A percentile compares a stretch with the other conserved stretches of the same genome.
Conservation (phyloP, 371 early-diverging fungal species). For the Actinomortierella ambigua region DNA sequence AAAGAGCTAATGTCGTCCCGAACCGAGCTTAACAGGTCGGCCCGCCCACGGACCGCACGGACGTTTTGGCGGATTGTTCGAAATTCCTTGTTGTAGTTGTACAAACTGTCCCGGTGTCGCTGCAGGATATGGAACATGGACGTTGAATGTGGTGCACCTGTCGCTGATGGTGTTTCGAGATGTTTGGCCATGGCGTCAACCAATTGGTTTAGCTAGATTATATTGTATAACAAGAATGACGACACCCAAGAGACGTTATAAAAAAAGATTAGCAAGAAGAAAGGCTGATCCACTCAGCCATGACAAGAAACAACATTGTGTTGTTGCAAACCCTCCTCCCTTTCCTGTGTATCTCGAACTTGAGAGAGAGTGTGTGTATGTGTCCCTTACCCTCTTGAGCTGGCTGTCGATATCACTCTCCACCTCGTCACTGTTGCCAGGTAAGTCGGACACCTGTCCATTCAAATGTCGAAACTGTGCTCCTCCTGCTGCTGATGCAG, state of each 20-base stretch:
- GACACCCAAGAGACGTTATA: neutral
- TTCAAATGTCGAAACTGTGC: neutral
- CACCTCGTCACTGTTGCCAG: constrained; percentile 20
- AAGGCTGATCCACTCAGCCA: neutral
- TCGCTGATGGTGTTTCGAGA: constrained; percentile 20
- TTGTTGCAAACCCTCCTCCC: too few species aligned
- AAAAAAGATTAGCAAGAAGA: neutral
- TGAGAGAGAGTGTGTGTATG: too few species aligned
- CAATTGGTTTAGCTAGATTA: constrained; percentile 23
- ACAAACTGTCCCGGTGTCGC: constrained; percentile 34
- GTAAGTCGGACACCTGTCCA: neutral
- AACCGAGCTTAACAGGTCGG: constrained; percentile 39
- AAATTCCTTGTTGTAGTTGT: constrained; percentile 42
- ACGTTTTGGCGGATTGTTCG: constrained; percentile 42
- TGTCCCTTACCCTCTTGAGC: constrained; percentile 41
- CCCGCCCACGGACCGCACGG: constrained; percentile 37
- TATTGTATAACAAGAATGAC: too few species aligned
- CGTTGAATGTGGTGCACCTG: constrained; percentile 22
- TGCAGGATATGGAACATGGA: constrained; percentile 28
- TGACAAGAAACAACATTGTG: neutral
- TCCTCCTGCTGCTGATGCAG: neutral
- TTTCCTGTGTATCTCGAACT: too few species aligned
- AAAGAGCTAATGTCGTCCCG: constrained; percentile 36
- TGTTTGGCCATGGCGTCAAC: constrained; percentile 43
- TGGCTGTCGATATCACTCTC: constrained; percentile 25